phyloP scores from a whole-genome alignment of 495 filamentous ascomycete species.

The Sordaria brevicollis region DNA sequence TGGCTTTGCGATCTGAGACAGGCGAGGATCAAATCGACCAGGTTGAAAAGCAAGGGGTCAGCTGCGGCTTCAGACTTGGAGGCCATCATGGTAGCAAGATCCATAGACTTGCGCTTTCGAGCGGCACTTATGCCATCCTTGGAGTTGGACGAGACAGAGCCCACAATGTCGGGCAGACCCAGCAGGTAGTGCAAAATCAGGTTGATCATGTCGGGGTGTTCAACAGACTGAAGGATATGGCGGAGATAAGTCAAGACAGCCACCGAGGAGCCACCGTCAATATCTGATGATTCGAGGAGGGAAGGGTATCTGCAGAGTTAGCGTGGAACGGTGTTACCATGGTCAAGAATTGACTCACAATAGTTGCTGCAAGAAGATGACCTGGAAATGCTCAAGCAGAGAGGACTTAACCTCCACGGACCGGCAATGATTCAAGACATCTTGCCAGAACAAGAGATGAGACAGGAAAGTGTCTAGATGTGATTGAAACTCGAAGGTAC shows the following conservation, averaged over 20 bases:
- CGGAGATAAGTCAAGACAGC: constrained; percentile 90
- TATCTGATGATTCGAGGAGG: constrained; percentile 88
- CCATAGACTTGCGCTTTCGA: constrained; percentile 77
- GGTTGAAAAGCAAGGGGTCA: constrained; percentile 81
- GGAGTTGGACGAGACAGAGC: constrained; percentile 14
- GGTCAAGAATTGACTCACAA: constrained; percentile 48
- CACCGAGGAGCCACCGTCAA: constrained; percentile 91
- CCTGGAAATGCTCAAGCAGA: constrained; percentile 90
- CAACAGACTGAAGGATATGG: constrained; percentile 78
- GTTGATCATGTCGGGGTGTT: constrained; percentile 86
- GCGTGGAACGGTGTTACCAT: neutral
- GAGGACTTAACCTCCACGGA: constrained; percentile 87
- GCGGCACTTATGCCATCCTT: constrained; percentile 44
- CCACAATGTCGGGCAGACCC: constrained; percentile 51
- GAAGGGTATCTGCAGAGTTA: constrained; percentile 68
- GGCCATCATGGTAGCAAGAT: constrained; percentile 68
- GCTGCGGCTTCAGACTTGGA: constrained; percentile 57
- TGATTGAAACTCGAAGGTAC: constrained; percentile 57
- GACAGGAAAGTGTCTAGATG: constrained; percentile 91
- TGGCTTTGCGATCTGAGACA: constrained; percentile 76
- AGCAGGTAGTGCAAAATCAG: constrained; percentile 90
- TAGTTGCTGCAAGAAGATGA: constrained; percentile 90
- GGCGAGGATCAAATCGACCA: constrained; percentile 80
- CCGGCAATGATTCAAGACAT: constrained; percentile 89
- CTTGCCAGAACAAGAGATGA: constrained; percentile 94